Conservation (phyloP, 2,329 filamentous ascomycete species). For the Aureobasidium sp. region DNA sequence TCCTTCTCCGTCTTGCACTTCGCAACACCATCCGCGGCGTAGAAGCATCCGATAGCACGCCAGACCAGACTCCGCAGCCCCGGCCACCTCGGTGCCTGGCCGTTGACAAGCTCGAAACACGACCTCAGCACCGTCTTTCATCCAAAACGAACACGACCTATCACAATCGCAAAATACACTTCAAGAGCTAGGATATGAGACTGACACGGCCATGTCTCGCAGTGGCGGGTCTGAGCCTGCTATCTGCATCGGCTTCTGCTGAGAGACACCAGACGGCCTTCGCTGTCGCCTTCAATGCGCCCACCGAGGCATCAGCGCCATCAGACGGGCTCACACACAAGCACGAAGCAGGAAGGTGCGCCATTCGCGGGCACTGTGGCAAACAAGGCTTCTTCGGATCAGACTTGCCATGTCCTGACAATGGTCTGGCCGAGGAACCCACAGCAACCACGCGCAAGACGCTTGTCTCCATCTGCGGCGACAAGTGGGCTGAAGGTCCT, state of each 20-base stretch:
- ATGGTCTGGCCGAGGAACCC: conserved; percentile 70
- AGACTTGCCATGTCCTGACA: conserved; percentile 87
- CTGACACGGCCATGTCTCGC: conserved; percentile 11
- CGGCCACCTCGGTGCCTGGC: not conserved
- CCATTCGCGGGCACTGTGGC: conserved; percentile 85
- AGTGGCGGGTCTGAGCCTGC: conserved; percentile 10
- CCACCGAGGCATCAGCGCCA: not conserved
- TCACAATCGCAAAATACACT: not conserved
- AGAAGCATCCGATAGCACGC: not conserved
- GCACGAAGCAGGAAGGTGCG: conserved; percentile 83
- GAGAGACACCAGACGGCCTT: conserved; percentile 3
- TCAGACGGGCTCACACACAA: conserved; percentile 34
- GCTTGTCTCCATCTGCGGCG: conserved; percentile 77
- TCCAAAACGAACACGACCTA: not conserved
- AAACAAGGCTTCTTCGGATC: conserved; percentile 85
- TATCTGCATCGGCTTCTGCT: conserved; percentile 1
- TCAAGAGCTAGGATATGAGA: conserved; percentile 8
- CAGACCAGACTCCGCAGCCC: not conserved
- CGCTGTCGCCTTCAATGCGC: not conserved
- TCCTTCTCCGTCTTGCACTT: not conserved
- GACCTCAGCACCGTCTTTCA: not conserved
- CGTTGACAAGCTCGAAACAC: conserved; percentile 2
- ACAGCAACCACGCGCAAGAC: conserved; percentile 64
- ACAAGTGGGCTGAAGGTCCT: conserved; percentile 74
- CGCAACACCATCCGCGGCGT: not conserved